phyloP scores from a whole-genome alignment of 169 alveolate species.

The Plasmodium gonderi region DNA sequence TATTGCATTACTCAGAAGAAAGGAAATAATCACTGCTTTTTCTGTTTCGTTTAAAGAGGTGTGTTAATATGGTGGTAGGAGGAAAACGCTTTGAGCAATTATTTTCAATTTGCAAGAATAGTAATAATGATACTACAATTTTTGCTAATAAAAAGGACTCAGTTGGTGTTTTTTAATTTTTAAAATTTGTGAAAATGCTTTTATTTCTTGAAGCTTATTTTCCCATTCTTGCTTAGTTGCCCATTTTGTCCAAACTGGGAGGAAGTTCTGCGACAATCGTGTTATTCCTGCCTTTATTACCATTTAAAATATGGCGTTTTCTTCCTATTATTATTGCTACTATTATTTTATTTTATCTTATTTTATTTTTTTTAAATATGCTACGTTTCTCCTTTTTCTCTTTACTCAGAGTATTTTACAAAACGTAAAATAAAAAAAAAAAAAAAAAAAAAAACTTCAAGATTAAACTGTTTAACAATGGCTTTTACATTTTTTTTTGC shows the following conservation, averaged over 20 bases:
- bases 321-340: background rate
- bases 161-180: too few species aligned
- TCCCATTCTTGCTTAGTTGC: background rate
- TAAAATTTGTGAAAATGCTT: background rate
- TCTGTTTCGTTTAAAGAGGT: background rate
- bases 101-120: background rate
- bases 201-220: background rate
- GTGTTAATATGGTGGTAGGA: background rate
- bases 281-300: background rate
- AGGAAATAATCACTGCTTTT: background rate
- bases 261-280: background rate
- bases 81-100: background rate
- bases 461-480: too few species aligned
- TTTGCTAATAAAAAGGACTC: too few species aligned
- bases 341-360: background rate
- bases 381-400: background rate
- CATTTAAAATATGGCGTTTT: background rate
- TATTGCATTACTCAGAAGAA: background rate
- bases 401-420: too few species aligned
- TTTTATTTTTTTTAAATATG: background rate
- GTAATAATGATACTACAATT: background rate
- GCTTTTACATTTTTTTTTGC: too few species aligned
- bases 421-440: too few species aligned
- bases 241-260: background rate
- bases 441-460: too few species aligned